Evolutionary conservation across 2,329 filamentous ascomycete species (phyloP), one percentile per base, ranked within the genome.

Genomic region (Colletotrichum kahawae): DNA sequence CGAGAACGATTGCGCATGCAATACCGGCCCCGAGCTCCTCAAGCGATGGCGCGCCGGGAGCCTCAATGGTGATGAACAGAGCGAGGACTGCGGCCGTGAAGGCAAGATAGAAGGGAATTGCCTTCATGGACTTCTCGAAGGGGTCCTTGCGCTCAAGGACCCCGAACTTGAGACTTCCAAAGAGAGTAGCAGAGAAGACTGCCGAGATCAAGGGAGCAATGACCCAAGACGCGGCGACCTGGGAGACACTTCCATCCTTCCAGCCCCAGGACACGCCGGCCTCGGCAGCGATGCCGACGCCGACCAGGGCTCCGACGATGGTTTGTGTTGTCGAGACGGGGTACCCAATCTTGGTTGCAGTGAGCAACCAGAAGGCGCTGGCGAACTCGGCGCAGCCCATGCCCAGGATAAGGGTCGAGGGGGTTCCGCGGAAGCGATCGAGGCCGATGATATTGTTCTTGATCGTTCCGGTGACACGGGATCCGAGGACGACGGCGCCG

Each of bases 401-500:
- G 18, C 16, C 75, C 2, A 77, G 63, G 16, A 77, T 71, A 5
- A 77, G 67, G 13, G 72, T 75, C 10, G 76, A 21, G 2, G 76
- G 77, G n/a, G 24, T 81, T 77, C 31, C 80, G 12, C 51, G 75
- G 78, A 86, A 87, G 5, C 81, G 79, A 31, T 82, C 77, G 71
- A 85, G 83, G 21, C 75, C 77, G 79, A 87, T 86, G 77, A 87
- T 86, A 8, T 83, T 82, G 74, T 84, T 84, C 77, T 86, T 86
- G 82, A 87, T 85, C 43, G 85, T 87, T 43, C 78, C 77, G 5
- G 85, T 85, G 67, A 86, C 84, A 1, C 84, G 86, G 21, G 86
- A 82, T 65, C 89, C 89, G 54, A 90, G 84, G 63, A 85, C 87
- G 9, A 90, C 85, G n/a, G 88, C 88, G 71, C 88, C 88, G 14